phyloP scores from a whole-genome alignment of 2,329 filamentous ascomycete species.

The Dactylonectria estremocensis region DNA sequence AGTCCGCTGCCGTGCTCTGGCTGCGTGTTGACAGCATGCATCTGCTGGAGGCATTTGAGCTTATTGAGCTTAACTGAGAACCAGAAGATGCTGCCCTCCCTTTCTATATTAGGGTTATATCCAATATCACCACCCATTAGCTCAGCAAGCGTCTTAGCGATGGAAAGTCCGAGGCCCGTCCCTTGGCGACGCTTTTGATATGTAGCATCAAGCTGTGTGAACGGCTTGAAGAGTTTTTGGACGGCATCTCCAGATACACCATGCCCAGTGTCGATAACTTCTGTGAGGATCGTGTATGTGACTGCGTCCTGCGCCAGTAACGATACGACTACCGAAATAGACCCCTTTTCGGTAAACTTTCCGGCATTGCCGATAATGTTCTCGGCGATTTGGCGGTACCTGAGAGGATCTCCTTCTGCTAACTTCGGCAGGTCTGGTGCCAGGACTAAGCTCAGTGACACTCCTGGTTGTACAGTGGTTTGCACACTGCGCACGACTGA shows the following conservation, averaged over 20 bases:
- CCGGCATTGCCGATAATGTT: conserved; percentile 73
- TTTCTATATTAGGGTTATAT: conserved; percentile 60
- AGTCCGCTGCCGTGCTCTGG: conserved; percentile 19
- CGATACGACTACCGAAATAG: conserved; percentile 61
- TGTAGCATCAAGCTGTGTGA: conserved; percentile 69
- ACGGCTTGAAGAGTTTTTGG: conserved; percentile 68
- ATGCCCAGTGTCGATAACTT: conserved; percentile 69
- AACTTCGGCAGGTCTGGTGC: conserved; percentile 64
- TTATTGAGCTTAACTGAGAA: conserved; percentile 62
- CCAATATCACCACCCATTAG: conserved; percentile 68
- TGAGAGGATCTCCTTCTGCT: conserved; percentile 70
- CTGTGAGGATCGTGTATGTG: conserved; percentile 63
- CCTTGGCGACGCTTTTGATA: conserved; percentile 69
- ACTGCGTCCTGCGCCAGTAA: conserved; percentile 59
- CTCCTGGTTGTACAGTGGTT: conserved; percentile 60
- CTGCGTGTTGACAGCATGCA: conserved; percentile 42
- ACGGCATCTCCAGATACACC: conserved; percentile 63
- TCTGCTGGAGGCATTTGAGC: conserved; percentile 49
- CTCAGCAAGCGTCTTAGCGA: conserved; percentile 70
- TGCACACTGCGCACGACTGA: conserved; percentile 67
- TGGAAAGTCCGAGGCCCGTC: conserved; percentile 70
- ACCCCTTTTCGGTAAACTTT: conserved; percentile 73
- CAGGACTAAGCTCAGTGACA: conserved; percentile 61
- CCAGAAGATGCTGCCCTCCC: conserved; percentile 67
- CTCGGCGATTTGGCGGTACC: conserved; percentile 74